phyloP scores from a whole-genome alignment of 345 rosid species.

The Acer yangbiense region DNA sequence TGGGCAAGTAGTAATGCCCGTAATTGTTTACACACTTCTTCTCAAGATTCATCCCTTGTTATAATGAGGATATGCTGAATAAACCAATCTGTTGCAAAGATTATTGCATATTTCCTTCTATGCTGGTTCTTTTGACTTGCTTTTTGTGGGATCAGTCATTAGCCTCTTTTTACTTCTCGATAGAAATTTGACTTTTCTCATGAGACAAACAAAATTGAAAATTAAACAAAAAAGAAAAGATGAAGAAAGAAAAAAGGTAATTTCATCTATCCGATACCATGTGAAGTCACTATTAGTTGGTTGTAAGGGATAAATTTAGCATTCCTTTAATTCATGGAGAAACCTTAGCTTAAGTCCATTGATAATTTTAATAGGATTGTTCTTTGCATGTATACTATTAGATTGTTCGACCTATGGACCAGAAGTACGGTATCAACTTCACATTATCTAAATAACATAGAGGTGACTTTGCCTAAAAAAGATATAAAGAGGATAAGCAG shows the following conservation, averaged over 20 bases:
- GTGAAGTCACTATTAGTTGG: slow-evolving; percentile 18
- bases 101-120: not conserved
- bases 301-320: too few species aligned
- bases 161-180: not conserved
- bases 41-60: too few species aligned
- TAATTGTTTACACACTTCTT: too few species aligned
- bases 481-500: not conserved
- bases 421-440: not conserved
- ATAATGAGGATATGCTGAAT: too few species aligned
- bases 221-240: too few species aligned
- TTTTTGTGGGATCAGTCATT: not conserved
- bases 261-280: slow-evolving; percentile 51
- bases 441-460: not conserved
- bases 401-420: not conserved
- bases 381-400: too few species aligned
- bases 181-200: not conserved
- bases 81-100: too few species aligned
- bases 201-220: not conserved
- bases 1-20: too few species aligned
- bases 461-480: too few species aligned
- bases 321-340: slow-evolving; percentile 35
- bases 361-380: too few species aligned
- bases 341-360: not conserved
- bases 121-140: not conserved
- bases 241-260: slow-evolving; percentile 6